A percentile compares a stretch with the other conserved stretches of the same genome.
These are phyloP conservation scores for Cupressus sempervirens DNA, from an alignment of 75 land plant genomes.

Conservation along the genomic window DNA sequence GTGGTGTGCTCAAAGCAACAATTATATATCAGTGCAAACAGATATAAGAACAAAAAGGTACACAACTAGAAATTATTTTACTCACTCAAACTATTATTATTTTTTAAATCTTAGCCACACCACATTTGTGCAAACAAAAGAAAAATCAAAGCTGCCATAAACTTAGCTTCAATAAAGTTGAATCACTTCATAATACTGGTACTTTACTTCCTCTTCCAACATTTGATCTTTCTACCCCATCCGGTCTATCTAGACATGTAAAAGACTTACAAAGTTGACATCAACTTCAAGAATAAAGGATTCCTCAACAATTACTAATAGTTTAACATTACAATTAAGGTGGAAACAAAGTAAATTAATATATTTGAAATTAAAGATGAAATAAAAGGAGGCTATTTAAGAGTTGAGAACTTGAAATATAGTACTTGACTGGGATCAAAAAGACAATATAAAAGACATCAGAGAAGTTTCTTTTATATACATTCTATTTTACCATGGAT, in stretches of 20 bases:
- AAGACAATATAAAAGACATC: neutral
- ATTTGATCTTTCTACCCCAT: slow-evolving; percentile 50
- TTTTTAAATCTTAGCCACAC: neutral
- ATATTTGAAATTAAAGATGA: neutral
- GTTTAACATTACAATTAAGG: neutral
- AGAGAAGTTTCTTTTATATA: neutral
- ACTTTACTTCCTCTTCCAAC: slow-evolving; percentile 80
- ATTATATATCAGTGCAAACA: neutral
- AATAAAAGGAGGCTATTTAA: neutral
- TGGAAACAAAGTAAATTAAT: neutral
- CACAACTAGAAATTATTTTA: neutral
- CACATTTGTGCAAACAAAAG: neutral
- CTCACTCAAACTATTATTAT: neutral
- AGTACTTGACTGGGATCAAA: neutral
- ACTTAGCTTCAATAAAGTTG: slow-evolving; percentile 61
- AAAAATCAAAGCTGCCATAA: neutral
- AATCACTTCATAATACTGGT: slow-evolving; percentile 73
- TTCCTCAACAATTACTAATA: neutral
- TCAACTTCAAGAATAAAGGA: neutral
- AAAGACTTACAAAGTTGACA: neutral
- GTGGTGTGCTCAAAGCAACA: neutral
- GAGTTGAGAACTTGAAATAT: neutral
- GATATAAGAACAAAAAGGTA: neutral
- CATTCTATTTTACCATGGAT: neutral
- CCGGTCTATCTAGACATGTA: slow-evolving; percentile 47